Base-by-base conservation (phyloP, 1,139 yeast genomes). In the Pneumocystis canis region DNA sequence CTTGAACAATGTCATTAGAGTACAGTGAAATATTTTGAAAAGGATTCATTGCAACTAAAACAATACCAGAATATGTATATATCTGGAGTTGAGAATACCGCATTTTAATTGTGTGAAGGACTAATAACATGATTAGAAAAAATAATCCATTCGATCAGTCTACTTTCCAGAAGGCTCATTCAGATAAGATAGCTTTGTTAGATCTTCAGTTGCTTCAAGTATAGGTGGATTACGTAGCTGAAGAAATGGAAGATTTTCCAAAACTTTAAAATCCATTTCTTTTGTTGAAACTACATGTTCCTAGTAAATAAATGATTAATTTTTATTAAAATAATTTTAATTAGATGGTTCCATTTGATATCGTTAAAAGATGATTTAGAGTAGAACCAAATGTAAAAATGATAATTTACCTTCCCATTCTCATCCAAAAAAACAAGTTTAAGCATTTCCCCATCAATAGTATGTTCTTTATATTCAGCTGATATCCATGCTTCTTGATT, bases 61-160 rank as follows among this genome's bases (percentile, higher is more conserved):
- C 98, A 67, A 94, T 92, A 73, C 98, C 98, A 1, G 96, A 88
- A 73, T 92, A 92, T 3, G 98, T 94, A 74, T 92, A 92, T 67
- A 92, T 92, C 72, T 85, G 88, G 70, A 89, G 81, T 71, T 89
- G 95, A 37, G 89, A 80, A 72, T 92, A 92, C 70, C 98, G 83
- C 31, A 47, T 47, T 47, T 20, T 20, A 57, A 57, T 39, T 30
- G 59, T 57, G 30, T 35, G 59, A 9, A 39, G 11, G 18, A 57
- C 41, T 57, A 57, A 25, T 57, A 53, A 31, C 28, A 35, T 5
- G 3, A 28, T 11, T 69, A 88, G 82, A 6, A 92, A 90, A 89
- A 80, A 72, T 90, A 92, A 70, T 98, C 83, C 28, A 63, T 62
- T 71, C 84, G 86, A 73, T 92, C 90, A 18, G 98, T 97, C 71